Base-by-base conservation (phyloP, 129 eudicot species). In the Flaveria robusta region DNA sequence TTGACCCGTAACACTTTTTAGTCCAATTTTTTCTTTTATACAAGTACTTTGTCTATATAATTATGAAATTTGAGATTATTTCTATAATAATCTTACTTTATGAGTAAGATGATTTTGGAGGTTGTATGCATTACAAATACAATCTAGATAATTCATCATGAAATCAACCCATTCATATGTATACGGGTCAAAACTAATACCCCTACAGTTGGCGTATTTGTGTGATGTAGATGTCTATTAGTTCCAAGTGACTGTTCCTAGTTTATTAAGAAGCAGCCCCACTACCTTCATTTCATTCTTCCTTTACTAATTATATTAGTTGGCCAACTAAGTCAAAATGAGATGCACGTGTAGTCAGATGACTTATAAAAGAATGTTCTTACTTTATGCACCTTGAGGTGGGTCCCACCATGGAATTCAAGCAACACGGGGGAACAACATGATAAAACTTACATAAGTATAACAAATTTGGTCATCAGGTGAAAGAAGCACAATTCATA, bases 401-500 rank as follows among this genome's bases (percentile, higher is more conserved):
- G 79, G 72, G 62, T 60, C 78, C 74, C 70, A 56, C 72, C 80
- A 79, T 83, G 87, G 88, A 81, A 86, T 65, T 69, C 45, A 26
- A 83, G 56, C 5, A n/a, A 31, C 68, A 81, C 85, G 71, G 82
- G 84, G 85, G 86, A 80, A 75, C 81, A 68, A 81, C 85, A 63
- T 81, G 74, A 85, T 77, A 84, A 68, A 85, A 81, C 93, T 90
- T 85, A 87, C 85, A 72, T n/a, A 77, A 81, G 77, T 78, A 86
- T 60, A 86, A 83, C 79, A 80, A 91, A 91, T 91, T 91, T 88
- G 88, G 87, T 86, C 86, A 90, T 86, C 97, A 91, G 97, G 97
- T 91, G 87, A 86, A 81, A 88, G 97, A 86, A 81, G 97, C 94
- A 82, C 87, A 89, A 85, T 82, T 86, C 88, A 76, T 85, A 79